These are phyloP conservation scores for Syzygium jambos DNA, from an alignment of 345 rosid genomes.

Conservation along the genomic window DNA sequence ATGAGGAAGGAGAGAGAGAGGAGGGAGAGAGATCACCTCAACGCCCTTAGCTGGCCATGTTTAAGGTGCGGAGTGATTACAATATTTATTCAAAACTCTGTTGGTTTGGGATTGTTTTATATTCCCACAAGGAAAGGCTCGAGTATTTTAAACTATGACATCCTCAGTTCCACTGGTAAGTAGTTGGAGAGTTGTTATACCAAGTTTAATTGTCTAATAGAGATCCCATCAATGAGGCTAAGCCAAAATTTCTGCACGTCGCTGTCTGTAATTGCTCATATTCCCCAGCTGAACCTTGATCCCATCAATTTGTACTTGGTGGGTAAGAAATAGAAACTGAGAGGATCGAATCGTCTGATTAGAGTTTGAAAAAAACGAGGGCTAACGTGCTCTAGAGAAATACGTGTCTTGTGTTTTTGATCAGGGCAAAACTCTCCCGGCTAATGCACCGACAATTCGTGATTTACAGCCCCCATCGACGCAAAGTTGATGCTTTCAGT, in stretches of 20 bases:
- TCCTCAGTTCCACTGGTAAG: slow-evolving; percentile 17
- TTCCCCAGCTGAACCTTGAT: not conserved
- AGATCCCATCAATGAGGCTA: not conserved
- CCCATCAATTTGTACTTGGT: not conserved
- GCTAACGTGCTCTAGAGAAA: not conserved
- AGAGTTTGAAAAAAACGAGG: not conserved
- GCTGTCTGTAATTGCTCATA: not conserved
- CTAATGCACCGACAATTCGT: not conserved
- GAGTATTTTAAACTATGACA: slow-evolving; percentile 1
- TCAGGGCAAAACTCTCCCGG: not conserved
- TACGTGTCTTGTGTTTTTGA: accelerated
- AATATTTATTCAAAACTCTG: not conserved
- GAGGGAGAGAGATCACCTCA: not conserved
- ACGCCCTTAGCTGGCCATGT: slow-evolving; percentile 47
- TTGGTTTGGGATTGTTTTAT: not conserved
- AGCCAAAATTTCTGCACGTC: not conserved
- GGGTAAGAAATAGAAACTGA: not conserved
- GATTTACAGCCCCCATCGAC: accelerated
- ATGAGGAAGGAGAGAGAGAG: not conserved
- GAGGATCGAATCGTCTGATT: not conserved
- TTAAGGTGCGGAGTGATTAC: slow-evolving; percentile 7
- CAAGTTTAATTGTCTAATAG: slow-evolving; percentile 20
- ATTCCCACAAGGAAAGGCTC: slow-evolving; percentile 5
- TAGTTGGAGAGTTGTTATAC: slow-evolving; percentile 41
- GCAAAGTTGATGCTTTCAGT: not conserved